Conservation (phyloP, 345 rosid species). For the Eutrema heterophyllum region DNA sequence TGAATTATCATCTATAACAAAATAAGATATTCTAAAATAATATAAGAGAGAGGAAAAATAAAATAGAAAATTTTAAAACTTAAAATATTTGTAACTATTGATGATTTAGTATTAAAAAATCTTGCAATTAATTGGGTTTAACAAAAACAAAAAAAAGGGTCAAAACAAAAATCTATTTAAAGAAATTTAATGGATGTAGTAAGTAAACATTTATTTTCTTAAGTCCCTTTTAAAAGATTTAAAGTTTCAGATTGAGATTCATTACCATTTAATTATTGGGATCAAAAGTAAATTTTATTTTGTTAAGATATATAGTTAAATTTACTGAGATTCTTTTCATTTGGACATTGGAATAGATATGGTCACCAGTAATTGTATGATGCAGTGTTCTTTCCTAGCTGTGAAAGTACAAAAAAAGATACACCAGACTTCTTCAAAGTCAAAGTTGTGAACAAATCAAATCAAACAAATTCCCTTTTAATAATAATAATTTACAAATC, state of each 20-base stretch:
- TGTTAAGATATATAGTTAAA: not conserved
- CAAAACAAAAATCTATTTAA: not conserved
- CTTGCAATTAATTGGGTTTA: too few relatives aligned
- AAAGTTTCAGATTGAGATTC: not conserved
- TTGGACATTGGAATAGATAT: not conserved
- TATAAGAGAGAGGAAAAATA: too few relatives aligned
- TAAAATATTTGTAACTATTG: too few relatives aligned
- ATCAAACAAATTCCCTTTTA: not conserved
- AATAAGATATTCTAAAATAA: too few relatives aligned
- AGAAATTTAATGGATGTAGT: not conserved
- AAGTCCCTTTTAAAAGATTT: not conserved
- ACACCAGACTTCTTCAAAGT: constrained; percentile 26
- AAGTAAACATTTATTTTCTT: not conserved
- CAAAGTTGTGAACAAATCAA: constrained; percentile 27
- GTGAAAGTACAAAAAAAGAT: constrained; percentile 4
- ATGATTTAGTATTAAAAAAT: too few relatives aligned
- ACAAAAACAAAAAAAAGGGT: too few relatives aligned
- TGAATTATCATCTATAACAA: too few relatives aligned
- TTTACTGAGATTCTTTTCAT: not conserved
- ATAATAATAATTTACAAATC: not conserved
- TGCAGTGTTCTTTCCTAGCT: not conserved
- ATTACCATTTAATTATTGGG: not conserved
- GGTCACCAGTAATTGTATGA: not conserved
- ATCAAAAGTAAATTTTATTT: not conserved
- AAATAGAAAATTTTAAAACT: too few relatives aligned